Evolutionary conservation across 805 yeast species (phyloP), one percentile per base, ranked within the genome.

Genomic region (Starmerella floris): DNA sequence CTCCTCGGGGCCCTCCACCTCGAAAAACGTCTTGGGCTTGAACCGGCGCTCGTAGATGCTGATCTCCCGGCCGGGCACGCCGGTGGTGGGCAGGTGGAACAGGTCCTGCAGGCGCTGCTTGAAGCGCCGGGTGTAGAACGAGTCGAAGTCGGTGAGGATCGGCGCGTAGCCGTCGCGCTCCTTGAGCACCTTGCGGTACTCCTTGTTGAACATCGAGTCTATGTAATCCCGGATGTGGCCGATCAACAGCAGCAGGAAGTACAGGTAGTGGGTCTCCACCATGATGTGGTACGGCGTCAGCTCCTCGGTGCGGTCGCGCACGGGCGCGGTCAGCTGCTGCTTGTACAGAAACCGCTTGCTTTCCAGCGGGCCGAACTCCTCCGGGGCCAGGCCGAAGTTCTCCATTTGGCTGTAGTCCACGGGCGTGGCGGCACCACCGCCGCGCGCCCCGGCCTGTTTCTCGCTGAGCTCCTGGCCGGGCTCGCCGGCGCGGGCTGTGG

Each of bases 21-120:
- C 69, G 31, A 69, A 68, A 57, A 76, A 76, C 55, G 73, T 72
- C 51, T 79, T 79, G 36, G 70, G 68, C 35, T 16, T 22, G n/a
- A 85, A 70, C 26, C 67, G 63, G 54, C 98, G 75, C 54, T 84
- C 87, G 55, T 79, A 77, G 54, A 94, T 79, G 44, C 77, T 73
- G 54, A 88, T 77, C 56, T 69, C 79, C 60, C 99, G 76, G 23
- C 99, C 99, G 1, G 99, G 97, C 19, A 88, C 97, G 40, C 96
- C 97, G 46, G 82, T 80, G n/a, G 93, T 83, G 34, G 95, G 95
- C 59, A 95, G 76, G 2, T 93, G 83, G 61, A 91, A 91, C 62
- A 95, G 84, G 63, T 88, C 97, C 59, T 83, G 94, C 45, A 91
- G 74, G 62, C 95, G 80, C 53, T 72, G 74, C 61, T 91, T 87